Base-by-base conservation (phyloP, 2,329 filamentous ascomycete genomes). In the Colletotrichum higginsianum region DNA sequence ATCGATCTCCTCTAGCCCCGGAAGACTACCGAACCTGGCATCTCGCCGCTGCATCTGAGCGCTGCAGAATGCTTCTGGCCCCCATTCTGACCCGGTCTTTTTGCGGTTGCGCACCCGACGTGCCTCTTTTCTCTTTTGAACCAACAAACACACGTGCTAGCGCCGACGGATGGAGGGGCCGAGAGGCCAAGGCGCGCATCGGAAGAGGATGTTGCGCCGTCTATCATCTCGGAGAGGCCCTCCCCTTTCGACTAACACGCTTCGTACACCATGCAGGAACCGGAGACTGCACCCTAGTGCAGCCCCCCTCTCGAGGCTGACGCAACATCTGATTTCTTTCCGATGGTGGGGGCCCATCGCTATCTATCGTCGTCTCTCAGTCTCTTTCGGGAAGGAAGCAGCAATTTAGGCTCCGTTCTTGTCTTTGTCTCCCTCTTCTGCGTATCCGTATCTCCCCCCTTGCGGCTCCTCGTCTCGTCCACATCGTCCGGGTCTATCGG, bases 91-190 rank as follows among this genome's bases (percentile, higher is more conserved):
- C 47, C 67, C 35, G 11, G 49, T 61, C 35, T n/a, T 8, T 3
- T 1, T 23, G 53, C 44, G 46, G 4, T 50, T 38, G 44, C 44
- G 12, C 40, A 11, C 7, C 18, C 26, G 30, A 38, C 30, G 30
- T 26, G 46, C 58, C 15, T 12, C 21, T 47, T 66, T 18, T 49
- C 9, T 12, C 21, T 40, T 66, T 18, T 49, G n/a, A 26, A 44
- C 57, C 30, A 67, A 61, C 64, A 66, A 67, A 61, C 64, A 66
- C 53, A 67, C 57, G 57, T 71, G 57, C 61, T 57, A 23, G 44
- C 44, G 52, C 49, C 46, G 30, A 23, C 64, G 38, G 64, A 26
- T 52, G 46, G 64, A 67, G 67, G 64, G 57, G 57, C 67, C 57
- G 56, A 26, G 42, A 66, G 63, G 44, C 52, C 16, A 50, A 35